These are phyloP conservation scores for Leccinum solheimii DNA, from an alignment of 1,284 basidiomycete species.

Conservation along the genomic window DNA sequence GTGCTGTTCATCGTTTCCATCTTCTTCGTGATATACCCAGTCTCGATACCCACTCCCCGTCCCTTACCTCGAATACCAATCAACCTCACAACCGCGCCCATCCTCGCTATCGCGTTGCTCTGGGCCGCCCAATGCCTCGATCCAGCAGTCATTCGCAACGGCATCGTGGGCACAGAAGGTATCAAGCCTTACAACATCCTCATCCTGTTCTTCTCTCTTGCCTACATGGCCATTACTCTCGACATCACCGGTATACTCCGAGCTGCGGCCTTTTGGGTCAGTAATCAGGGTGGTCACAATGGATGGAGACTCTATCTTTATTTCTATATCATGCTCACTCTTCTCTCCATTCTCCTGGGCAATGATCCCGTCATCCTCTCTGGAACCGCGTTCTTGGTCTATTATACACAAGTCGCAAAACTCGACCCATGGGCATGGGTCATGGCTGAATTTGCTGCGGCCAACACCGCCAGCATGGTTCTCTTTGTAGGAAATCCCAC, in stretches of 20 bases:
- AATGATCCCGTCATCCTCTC: constrained; percentile 90
- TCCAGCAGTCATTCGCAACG: constrained; percentile 61
- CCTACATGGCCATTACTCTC: constrained; percentile 92
- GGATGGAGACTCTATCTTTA: constrained; percentile 74
- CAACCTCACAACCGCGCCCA: constrained; percentile 74
- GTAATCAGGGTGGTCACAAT: constrained; percentile 70
- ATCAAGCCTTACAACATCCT: constrained; percentile 93
- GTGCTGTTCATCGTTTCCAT: constrained; percentile 77
- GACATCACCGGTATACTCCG: constrained; percentile 89
- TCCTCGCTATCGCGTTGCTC: constrained; percentile 76
- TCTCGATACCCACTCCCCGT: constrained; percentile 51
- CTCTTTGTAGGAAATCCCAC: constrained; percentile 74
- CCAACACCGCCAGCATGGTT: constrained; percentile 80
- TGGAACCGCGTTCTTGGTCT: constrained; percentile 85
- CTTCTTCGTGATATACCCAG: constrained; percentile 65
- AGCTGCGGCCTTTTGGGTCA: constrained; percentile 87
- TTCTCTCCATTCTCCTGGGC: constrained; percentile 79
- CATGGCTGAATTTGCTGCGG: constrained; percentile 61
- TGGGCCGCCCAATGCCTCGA: constrained; percentile 77
- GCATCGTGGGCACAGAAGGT: constrained; percentile 72
- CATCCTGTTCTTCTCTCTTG: constrained; percentile 88
- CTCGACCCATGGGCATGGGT: constrained; percentile 50
- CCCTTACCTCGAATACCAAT: constrained; percentile 47
- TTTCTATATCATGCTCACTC: constrained; percentile 80
- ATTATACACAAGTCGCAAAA: constrained; percentile 75